Conservation (phyloP, 371 early-diverging fungal genomes). For the Lichtheimia ornata region DNA sequence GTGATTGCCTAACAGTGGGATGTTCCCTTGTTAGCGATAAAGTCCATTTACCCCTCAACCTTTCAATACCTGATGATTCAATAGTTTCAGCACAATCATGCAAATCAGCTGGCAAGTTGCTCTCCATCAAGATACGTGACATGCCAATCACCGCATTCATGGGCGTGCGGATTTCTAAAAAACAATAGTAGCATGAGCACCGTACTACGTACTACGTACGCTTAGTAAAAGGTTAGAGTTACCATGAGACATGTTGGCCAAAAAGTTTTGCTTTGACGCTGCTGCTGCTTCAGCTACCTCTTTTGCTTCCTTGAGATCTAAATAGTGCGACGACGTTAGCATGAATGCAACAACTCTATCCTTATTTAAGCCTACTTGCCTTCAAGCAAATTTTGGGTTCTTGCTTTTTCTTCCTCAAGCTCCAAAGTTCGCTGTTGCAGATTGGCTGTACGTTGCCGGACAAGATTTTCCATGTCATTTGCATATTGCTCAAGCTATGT, state of each 20-base stretch:
- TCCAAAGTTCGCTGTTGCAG: conserved; percentile 54
- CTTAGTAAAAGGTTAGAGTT: conserved; percentile 5
- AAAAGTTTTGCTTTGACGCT: conserved; percentile 52
- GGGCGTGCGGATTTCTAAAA: conserved; percentile 39
- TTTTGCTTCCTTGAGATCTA: conserved; percentile 50
- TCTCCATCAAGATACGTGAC: conserved; percentile 47
- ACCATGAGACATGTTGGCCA: conserved; percentile 55
- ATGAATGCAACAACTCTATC: no score
- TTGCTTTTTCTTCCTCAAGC: conserved; percentile 49
- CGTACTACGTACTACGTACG: background rate
- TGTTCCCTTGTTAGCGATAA: background rate
- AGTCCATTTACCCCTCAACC: background rate
- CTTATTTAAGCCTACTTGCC: conserved; percentile 10
- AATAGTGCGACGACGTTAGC: background rate
- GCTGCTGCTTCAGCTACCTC: conserved; percentile 59
- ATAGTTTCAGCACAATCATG: conserved; percentile 48
- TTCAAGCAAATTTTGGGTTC: conserved; percentile 36
- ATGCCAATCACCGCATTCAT: conserved; percentile 56
- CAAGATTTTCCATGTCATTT: conserved; percentile 56
- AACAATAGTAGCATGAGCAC: background rate
- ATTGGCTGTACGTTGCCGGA: conserved; percentile 47
- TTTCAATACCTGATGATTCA: conserved; percentile 31
- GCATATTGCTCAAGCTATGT: conserved; percentile 51
- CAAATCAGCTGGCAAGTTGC: conserved; percentile 35
- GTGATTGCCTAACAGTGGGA: conserved; percentile 24